Conservation (phyloP, 2,329 filamentous ascomycete genomes). For the Plectosphaerella plurivora region DNA sequence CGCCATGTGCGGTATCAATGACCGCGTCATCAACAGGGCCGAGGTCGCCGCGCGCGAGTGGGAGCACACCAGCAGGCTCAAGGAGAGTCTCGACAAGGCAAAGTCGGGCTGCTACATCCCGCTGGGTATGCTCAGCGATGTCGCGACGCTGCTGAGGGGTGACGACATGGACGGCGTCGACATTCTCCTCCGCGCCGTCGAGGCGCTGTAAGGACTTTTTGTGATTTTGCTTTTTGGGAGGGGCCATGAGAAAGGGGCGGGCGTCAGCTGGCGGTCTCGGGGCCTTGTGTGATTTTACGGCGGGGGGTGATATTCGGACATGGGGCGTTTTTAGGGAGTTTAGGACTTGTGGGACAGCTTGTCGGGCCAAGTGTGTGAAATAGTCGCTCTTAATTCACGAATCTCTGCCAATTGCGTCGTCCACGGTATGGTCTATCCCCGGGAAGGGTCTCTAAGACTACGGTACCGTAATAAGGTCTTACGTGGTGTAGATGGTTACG, state of each 20-base stretch:
- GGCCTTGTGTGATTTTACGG: too few species aligned
- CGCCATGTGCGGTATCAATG: slow-evolving; percentile 92
- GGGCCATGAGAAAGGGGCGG: too few species aligned
- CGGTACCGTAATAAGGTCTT: too few species aligned
- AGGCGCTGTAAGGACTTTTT: slow-evolving; percentile 40
- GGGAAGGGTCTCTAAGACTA: too few species aligned
- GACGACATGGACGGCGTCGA: slow-evolving; percentile 49
- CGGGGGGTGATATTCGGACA: too few species aligned
- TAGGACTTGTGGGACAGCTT: too few species aligned
- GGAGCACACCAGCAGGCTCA: slow-evolving; percentile 90
- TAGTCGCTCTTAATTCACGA: too few species aligned
- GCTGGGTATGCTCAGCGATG: slow-evolving; percentile 81
- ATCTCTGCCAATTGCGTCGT: too few species aligned
- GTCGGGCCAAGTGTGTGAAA: too few species aligned
- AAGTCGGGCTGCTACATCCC: slow-evolving; percentile 78
- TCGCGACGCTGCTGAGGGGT: slow-evolving; percentile 70
- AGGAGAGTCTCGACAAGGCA: slow-evolving; percentile 79
- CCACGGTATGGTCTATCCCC: too few species aligned
- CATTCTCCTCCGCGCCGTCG: slow-evolving; percentile 57
- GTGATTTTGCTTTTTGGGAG: not conserved
- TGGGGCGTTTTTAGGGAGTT: too few species aligned
- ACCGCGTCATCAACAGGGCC: slow-evolving; percentile 76
- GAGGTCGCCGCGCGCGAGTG: slow-evolving; percentile 86
- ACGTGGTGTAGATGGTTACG: too few species aligned
- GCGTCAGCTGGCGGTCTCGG: not conserved